These are phyloP conservation scores for Aspergillus panamensis DNA, from an alignment of 495 filamentous ascomycete species.

Conservation along the genomic window DNA sequence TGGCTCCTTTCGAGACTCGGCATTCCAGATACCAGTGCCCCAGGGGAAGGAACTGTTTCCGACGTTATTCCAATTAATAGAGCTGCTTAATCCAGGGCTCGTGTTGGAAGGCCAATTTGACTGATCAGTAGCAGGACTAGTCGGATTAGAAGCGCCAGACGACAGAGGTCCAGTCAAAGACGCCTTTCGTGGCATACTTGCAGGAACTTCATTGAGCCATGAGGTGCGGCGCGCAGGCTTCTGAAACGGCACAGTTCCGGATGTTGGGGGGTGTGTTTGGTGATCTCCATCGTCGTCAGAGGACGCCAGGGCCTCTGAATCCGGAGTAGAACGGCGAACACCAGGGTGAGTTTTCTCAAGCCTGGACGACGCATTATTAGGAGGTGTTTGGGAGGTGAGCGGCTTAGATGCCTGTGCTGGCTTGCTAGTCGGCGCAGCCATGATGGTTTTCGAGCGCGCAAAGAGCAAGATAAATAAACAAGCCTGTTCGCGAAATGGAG, in stretches of 20 bases:
- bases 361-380: constrained; percentile 56
- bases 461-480: neutral
- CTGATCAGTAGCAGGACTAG: constrained; percentile 66
- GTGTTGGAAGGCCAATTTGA: constrained; percentile 59
- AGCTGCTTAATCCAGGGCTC: constrained; percentile 43
- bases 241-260: constrained; percentile 34
- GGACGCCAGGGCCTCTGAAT: constrained; percentile 87
- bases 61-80: constrained; percentile 58
- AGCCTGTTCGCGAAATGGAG: neutral
- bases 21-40: constrained; percentile 75
- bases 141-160: constrained; percentile 71
- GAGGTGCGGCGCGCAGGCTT: constrained; percentile 50
- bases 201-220: constrained; percentile 53
- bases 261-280: constrained; percentile 30
- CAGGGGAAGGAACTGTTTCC: constrained; percentile 61
- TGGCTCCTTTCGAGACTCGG: constrained; percentile 68
- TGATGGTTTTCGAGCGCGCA: constrained; percentile 21
- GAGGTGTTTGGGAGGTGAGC: constrained; percentile 24
- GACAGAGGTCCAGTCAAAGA: constrained; percentile 62
- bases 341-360: constrained; percentile 67
- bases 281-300: constrained; percentile 83
- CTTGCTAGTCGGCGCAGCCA: constrained; percentile 35
- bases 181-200: constrained; percentile 43
- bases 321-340: constrained; percentile 76
- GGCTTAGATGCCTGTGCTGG: constrained; percentile 23